Conservation (phyloP, 306 rosid genomes). For the Prunus mira region DNA sequence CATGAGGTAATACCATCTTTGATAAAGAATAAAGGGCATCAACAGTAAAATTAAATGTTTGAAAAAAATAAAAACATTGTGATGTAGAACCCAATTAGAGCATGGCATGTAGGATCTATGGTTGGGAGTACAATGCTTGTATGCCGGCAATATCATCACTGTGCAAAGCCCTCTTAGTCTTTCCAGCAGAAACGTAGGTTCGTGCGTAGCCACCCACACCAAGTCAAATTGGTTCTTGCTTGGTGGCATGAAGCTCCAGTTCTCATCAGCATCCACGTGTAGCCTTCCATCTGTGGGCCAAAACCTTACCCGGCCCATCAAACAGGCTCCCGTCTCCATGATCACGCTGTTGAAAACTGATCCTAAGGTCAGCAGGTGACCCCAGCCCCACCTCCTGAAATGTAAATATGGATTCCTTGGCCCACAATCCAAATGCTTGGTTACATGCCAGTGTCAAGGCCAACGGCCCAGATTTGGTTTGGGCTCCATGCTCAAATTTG, state of each 20-base stretch:
- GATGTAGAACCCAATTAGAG: no score
- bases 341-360: not conserved
- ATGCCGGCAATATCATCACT: not conserved
- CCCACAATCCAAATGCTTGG: not conserved
- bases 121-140: not conserved
- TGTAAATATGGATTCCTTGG: not conserved
- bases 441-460: not conserved
- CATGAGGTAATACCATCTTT: no score
- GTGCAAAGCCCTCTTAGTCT: not conserved
- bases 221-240: no score
- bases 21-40: no score
- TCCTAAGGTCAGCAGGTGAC: not conserved
- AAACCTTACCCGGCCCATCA: not conserved
- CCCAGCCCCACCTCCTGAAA: not conserved
- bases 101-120: no score
- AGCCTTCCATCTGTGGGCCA: conserved; percentile 12
- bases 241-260: no score
- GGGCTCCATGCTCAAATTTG: not conserved
- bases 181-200: not conserved
- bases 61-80: no score
- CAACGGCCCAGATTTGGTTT: no score
- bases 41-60: no score
- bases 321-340: conserved; percentile 6
- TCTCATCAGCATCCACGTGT: conserved; percentile 5
- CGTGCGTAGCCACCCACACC: no score